phyloP scores from a whole-genome alignment of 345 rosid genomes.

The Combretum micranthum region DNA sequence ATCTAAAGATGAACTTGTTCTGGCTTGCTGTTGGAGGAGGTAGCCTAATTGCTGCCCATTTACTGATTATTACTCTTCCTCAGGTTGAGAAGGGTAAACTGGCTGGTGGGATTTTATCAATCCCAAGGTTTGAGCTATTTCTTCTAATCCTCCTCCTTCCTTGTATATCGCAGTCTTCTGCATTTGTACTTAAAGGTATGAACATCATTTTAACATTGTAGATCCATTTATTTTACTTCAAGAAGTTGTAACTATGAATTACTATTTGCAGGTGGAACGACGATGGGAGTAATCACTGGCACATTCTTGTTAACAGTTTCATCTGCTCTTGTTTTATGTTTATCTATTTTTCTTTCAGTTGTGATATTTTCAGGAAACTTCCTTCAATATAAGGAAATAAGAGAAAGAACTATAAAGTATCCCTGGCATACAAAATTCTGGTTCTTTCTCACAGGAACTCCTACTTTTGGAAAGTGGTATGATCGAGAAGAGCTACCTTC shows the following conservation, averaged over 20 bases:
- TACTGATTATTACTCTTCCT: constrained; percentile 19
- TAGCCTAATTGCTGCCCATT: constrained; percentile 26
- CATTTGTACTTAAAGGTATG: constrained; percentile 44
- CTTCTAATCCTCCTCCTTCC: constrained; percentile 41
- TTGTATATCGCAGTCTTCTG: constrained; percentile 45
- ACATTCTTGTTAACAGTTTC: constrained; percentile 39
- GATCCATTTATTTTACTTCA: not conserved
- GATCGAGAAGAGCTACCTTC: constrained; percentile 34
- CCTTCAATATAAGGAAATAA: constrained; percentile 40
- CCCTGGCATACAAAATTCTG: constrained; percentile 27
- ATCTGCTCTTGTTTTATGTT: constrained; percentile 31
- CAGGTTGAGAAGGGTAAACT: constrained; percentile 35
- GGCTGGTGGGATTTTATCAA: constrained; percentile 30
- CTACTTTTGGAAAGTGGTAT: constrained; percentile 42
- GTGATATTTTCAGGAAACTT: constrained; percentile 28
- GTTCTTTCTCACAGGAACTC: constrained; percentile 26
- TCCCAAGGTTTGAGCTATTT: constrained; percentile 39
- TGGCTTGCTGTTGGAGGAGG: constrained; percentile 39
- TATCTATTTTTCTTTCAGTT: constrained; percentile 25
- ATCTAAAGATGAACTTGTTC: constrained; percentile 45
- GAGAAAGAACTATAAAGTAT: constrained; percentile 11
- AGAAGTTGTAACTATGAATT: constrained; percentile 9
- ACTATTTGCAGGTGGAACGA: constrained; percentile 31
- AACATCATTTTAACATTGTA: not conserved
- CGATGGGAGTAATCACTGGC: constrained; percentile 34